These are phyloP conservation scores for Fusarium oxysporum DNA, from an alignment of 2,329 filamentous ascomycete species.

Conservation along the genomic window DNA sequence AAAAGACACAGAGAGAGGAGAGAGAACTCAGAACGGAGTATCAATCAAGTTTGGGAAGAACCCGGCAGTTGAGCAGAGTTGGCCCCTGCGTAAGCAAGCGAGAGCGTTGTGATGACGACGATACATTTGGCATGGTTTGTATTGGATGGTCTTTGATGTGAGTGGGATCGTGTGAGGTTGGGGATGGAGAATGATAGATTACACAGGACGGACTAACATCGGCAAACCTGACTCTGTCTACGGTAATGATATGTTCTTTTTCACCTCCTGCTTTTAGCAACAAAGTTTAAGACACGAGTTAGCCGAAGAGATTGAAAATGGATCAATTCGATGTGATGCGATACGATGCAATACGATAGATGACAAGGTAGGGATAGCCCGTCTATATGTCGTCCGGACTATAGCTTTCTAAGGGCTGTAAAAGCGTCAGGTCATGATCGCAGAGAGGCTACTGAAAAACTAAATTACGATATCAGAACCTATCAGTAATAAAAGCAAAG, in stretches of 20 bases:
- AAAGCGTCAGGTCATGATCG: slow-evolving; percentile 7
- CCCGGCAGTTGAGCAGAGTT: slow-evolving; percentile 27
- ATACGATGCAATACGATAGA: slow-evolving; percentile 8
- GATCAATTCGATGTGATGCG: not conserved
- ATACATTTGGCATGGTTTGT: slow-evolving; percentile 17
- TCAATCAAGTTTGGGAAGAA: slow-evolving; percentile 12
- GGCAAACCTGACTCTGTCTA: slow-evolving; percentile 2
- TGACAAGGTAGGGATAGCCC: slow-evolving; percentile 29
- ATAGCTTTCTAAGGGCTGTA: not conserved
- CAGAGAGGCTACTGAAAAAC: not conserved
- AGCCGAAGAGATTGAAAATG: slow-evolving; percentile 9
- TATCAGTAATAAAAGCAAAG: slow-evolving; percentile 25
- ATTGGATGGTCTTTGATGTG: slow-evolving; percentile 12
- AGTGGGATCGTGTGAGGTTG: slow-evolving; percentile 14
- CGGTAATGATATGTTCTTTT: not conserved
- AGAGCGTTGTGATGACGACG: slow-evolving; percentile 15
- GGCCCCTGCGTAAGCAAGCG: slow-evolving; percentile 28
- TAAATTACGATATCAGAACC: not conserved
- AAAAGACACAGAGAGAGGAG: not conserved
- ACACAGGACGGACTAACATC: slow-evolving; percentile 9
- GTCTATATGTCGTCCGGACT: slow-evolving; percentile 26
- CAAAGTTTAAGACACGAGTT: slow-evolving; percentile 19
- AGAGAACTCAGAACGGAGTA: not conserved
- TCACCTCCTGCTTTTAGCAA: not conserved
- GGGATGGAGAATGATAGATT: slow-evolving; percentile 7